Evolutionary conservation across 129 eudicot species (phyloP), one percentile per base, ranked within the genome.

Genomic region (Artemisia argyi): DNA sequence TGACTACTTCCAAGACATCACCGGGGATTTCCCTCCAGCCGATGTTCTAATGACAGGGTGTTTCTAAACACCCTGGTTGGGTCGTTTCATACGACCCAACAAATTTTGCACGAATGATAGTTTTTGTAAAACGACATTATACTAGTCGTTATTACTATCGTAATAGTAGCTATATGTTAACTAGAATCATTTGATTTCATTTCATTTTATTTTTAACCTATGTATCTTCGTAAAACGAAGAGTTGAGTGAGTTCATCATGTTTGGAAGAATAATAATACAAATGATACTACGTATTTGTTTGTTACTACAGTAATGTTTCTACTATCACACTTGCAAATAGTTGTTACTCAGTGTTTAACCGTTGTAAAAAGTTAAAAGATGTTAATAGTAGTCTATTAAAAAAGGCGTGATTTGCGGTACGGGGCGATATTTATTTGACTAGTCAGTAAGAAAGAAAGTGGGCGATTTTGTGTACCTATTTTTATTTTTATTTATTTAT

Each of bases 1-100:
- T 6, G 89, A 82, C 22, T 85, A 77, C 56, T 85, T 85, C 61
- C 79, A 87, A 73, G 97, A 90, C 2, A 78, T 76, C 3, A 59
- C 72, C 2, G 79, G 66, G 30, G 92, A 87, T 2, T 85, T 85
- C 55, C 74, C 78, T 5, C 61, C 82, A 0, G 82, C 78, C 0
- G 95, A 87, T 83, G 75, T 79, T n/a, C 30, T 83, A 0, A 73
- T 79, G 55, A 86, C 83, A 0, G 72, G 77, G 4, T 83, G 75
- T 49, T 69, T 68, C 1, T 79, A 73, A 56, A 26, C 19, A 46
- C 30, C 6, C 11, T 14, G 72, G 78, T 39, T 5, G 75, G 82
- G 78, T 80, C 78, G 24, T 53, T 70, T 78, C 24, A 10, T 6
- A 35, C 61, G 57, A 24, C 50, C 49, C 69, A 46, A 67, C 85